Evolutionary conservation across 495 filamentous ascomycete species (phyloP), one percentile per base, ranked within the genome.

Genomic region (Tricharina praecox): DNA sequence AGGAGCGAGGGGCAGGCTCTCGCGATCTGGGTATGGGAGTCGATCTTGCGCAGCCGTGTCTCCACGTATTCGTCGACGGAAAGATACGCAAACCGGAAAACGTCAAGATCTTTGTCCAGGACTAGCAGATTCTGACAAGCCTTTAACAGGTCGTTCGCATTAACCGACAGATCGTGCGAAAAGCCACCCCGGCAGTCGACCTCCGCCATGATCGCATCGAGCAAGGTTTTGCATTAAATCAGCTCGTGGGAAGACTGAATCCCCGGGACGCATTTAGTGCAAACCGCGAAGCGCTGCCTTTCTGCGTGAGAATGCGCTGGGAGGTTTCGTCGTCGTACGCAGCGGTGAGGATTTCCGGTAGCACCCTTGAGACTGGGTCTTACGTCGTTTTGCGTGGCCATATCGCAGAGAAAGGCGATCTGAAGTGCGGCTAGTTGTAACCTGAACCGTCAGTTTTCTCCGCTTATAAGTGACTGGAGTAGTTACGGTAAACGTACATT

Each of bases 21-120:
- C 9, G 40, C 16, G 9, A 43, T 43, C 16, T 23, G 25, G 23
- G 19, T 19, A 43, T 43, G 23, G 11, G 9, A 43, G 7, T 43
- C 40, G 9, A 10, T 10, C 40, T 43, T 21, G 23, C 4, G 4
- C 9, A 43, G 8, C 40, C 25, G 9, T 8, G 40, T 43, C 9
- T 43, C 40, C 40, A 43, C 20, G 18, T 43, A 60, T 20, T 62
- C 59, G n/a, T 53, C 35, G 26, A 62, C 58, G 13, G 59, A 60
- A 7, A 58, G 48, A 49, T 62, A 54, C 15, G 58, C 58, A 48
- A 62, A 62, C 15, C 59, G 59, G 19, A 60, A 60, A 39, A 51
- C 30, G 18, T 50, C 35, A 7, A 50, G 34, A 7, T 47, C 38
- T 21, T 26, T 3, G 32, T 62, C 59, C 30, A 47, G 7, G 13